Evolutionary conservation across 345 rosid genomes (phyloP).

Genomic region (Rhodomyrtus tomentosa): DNA sequence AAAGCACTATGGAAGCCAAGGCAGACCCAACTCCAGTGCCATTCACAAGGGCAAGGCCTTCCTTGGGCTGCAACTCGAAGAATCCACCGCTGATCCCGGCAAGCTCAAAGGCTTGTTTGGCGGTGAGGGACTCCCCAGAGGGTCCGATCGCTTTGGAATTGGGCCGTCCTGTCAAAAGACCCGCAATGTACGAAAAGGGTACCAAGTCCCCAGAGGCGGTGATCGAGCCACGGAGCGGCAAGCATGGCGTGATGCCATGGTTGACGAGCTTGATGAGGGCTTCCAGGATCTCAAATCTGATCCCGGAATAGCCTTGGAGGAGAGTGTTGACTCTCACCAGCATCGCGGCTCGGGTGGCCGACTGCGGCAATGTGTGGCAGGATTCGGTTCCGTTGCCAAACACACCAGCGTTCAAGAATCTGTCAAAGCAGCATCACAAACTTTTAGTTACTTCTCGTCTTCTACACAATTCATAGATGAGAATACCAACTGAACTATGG

Average conservation of each 20-base stretch:
- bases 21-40: constrained; percentile 40
- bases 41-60: constrained; percentile 34
- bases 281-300: constrained; percentile 65
- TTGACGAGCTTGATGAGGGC: constrained; percentile 51
- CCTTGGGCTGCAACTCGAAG: constrained; percentile 36
- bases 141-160: constrained; percentile 61
- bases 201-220: constrained; percentile 70
- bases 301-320: constrained; percentile 66
- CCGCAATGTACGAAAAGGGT: constrained; percentile 61
- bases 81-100: constrained; percentile 29
- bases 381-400: constrained; percentile 56
- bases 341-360: constrained; percentile 69
- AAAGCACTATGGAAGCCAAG: constrained; percentile 37
- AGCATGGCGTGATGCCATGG: constrained; percentile 53
- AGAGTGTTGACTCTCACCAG: constrained; percentile 69
- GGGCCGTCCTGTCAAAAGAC: constrained; percentile 50
- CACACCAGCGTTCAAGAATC: constrained; percentile 61
- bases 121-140: constrained; percentile 26
- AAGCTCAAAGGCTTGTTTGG: constrained; percentile 32
- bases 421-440: neutral
- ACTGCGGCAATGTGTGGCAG: constrained; percentile 46
- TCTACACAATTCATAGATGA: neutral
- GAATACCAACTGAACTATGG: neutral
- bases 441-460: neutral
- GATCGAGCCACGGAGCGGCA: constrained; percentile 70